These are phyloP conservation scores for Hypoxylon perforatum DNA, from an alignment of 495 filamentous ascomycete species.

Conservation along the genomic window DNA sequence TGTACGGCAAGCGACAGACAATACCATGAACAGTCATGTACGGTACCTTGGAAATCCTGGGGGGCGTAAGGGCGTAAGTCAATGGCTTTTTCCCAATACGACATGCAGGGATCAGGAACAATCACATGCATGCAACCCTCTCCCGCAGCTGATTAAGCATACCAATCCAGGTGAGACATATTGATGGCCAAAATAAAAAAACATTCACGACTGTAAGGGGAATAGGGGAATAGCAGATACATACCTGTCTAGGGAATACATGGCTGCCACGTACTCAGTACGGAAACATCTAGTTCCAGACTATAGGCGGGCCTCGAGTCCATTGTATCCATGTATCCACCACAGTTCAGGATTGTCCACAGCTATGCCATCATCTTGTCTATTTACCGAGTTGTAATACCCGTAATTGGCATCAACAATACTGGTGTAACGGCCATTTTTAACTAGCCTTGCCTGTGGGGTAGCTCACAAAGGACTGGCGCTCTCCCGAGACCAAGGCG, in stretches of 20 bases:
- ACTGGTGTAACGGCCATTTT: constrained; percentile 25
- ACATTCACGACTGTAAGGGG: constrained; percentile 17
- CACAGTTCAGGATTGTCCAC: constrained; percentile 14
- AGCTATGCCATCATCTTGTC: constrained; percentile 26
- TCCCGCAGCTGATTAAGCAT: constrained; percentile 22
- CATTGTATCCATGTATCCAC: constrained; percentile 24
- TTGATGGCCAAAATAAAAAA: constrained; percentile 19
- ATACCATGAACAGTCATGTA: constrained; percentile 8
- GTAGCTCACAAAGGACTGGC: constrained; percentile 26
- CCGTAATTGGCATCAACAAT: constrained; percentile 30
- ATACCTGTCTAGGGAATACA: constrained; percentile 21
- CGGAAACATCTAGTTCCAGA: constrained; percentile 28
- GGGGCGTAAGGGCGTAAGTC: constrained; percentile 10
- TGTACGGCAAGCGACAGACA: too few species aligned
- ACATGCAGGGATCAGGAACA: constrained; percentile 21
- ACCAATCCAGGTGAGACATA: constrained; percentile 30
- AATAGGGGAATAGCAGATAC: constrained; percentile 21
- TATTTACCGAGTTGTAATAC: constrained; percentile 8
- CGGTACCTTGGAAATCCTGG: constrained; percentile 5
- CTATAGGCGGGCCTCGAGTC: constrained; percentile 9
- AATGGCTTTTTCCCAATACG: constrained; percentile 13
- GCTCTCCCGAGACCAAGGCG: constrained; percentile 12
- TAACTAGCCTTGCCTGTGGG: constrained; percentile 10
- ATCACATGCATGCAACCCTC: constrained; percentile 36
- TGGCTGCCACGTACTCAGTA: constrained; percentile 11